Base-by-base conservation (phyloP, 2,329 filamentous ascomycete genomes). In the Neopestalotiopsis sp. region DNA sequence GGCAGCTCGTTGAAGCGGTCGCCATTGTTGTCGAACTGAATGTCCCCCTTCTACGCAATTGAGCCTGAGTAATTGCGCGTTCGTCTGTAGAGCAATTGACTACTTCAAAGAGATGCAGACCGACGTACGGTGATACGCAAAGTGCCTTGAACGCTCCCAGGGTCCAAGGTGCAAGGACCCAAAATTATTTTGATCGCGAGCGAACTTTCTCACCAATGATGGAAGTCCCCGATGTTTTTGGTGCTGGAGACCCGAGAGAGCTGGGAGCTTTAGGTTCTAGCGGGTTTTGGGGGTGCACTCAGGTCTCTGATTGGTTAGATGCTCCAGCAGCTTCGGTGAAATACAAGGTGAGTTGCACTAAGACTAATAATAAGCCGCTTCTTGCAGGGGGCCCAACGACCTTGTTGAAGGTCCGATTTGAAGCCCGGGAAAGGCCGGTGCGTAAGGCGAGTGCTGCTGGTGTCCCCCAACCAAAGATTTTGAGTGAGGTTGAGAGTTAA, bases 1-100 rank as follows among this genome's bases (percentile, higher is more conserved):
- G 73, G 66, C 74, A 78, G 65, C 67, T 71, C 40, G 72, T 34
- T 30, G 74, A 66, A 6, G 73, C 45, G 38, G 70, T 63, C 14
- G 71, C 59, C 76, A 78, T 78, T 61, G 70, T 40, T 3, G n/a
- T n/a, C 17, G 20, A 30, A 24, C n/a, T 53, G n/a, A 53, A 17
- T 7, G 2, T 53, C 17, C 45, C 45, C 4, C 17, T 9, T 9
- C 17, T 9, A 53, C 45, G 34, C 10, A 59, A 30, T 59, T 17
- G 28, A 34, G 10, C n/a, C 45, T 7, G 7, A n/a, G n/a, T 53
- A 53, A 1, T 24, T 17, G 17, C 17, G 17, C 17, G 45, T 3
- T 9, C 9, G 14, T 53, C 34, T 38, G 34, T 7, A 6, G n/a
- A 53, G 45, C 45, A 53, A 53, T 53, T 38, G 45, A 17, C 45